Base-by-base conservation (phyloP, 495 filamentous ascomycete species). In the Lineolata rhizophorae region DNA sequence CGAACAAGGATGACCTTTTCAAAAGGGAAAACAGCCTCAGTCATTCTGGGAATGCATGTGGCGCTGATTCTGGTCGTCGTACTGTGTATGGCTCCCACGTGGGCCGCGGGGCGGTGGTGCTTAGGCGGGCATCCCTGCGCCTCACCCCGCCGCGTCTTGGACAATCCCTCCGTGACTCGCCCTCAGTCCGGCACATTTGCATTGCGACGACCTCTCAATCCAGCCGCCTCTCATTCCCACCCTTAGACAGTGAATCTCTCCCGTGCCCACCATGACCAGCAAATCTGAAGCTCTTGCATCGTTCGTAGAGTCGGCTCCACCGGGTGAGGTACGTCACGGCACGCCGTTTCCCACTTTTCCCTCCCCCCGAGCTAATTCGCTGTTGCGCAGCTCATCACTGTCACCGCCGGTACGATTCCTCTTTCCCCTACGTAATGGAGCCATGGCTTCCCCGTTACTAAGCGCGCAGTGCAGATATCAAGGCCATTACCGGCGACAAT, bases 301-400 rank as follows among this genome's bases (percentile, higher is more conserved):
- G 3, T 99, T 95, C 53, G 72, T 99, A 39, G 71, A 94, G 54
- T 80, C 81, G 51, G 81, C 87, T 46, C 87, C 87, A 27, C 90
- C 90, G 19, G 90, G 90, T 57, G 90, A 99, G 78, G 87, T 94
- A 69, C 43, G 62, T 48, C 35, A 6, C 14, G 28, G 15, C 30
- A 9, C 30, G 8, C 9, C 9, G 9, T 5, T 8, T 15, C 15
- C 30, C 6, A 6, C 22, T 6, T 32, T 32, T 5, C 10, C 5
- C 5, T 22, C 5, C 8, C 5, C 18, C 14, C 8, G 10, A 6
- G 28, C 20, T 18, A 29, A 36, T 47, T 49, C 32, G 58, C 41
- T 25, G 29, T n/a, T 35, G 31, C 27, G 31, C 40, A 97, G 87
- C 71, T 94, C 31, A 62, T 68, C 52, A 82, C 94, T 57, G 85